Evolutionary conservation across 441 rosid genomes (phyloP).

Genomic region (Jatropha podagrica): DNA sequence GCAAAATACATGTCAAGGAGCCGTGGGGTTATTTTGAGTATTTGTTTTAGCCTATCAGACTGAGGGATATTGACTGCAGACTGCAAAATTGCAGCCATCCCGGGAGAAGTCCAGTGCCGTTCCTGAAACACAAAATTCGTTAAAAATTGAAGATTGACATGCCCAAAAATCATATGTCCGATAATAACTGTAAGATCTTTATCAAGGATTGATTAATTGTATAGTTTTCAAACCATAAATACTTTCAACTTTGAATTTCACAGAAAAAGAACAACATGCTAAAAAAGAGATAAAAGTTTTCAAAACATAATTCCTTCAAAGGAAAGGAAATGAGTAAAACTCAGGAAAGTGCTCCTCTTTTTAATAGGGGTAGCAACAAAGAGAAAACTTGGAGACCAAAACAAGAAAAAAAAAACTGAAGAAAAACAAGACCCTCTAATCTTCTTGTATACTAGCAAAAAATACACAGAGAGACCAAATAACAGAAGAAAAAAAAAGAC

Average conservation of each 20-base stretch:
- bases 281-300: neutral
- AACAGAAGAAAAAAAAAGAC: neutral
- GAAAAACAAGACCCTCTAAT: neutral
- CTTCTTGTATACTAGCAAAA: neutral
- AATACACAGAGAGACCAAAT: neutral
- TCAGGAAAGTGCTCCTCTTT: neutral
- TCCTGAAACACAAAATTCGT: constrained; percentile 58
- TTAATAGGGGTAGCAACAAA: neutral
- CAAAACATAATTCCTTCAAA: neutral
- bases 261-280: neutral
- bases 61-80: constrained; percentile 63
- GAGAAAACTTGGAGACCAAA: neutral
- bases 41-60: constrained; percentile 77
- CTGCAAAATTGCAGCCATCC: constrained; percentile 72
- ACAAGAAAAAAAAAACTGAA: neutral
- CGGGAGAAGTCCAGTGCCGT: constrained; percentile 79
- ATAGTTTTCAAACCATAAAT: neutral
- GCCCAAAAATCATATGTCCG: neutral
- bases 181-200: neutral
- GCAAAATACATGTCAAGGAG: constrained; percentile 80
- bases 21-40: constrained; percentile 65
- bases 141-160: neutral
- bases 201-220: neutral
- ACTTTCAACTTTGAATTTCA: neutral
- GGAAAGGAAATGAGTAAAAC: neutral